These are phyloP conservation scores for Pythium insidiosum DNA, from an alignment of 352 stramenopile genomes.

Conservation along the genomic window DNA sequence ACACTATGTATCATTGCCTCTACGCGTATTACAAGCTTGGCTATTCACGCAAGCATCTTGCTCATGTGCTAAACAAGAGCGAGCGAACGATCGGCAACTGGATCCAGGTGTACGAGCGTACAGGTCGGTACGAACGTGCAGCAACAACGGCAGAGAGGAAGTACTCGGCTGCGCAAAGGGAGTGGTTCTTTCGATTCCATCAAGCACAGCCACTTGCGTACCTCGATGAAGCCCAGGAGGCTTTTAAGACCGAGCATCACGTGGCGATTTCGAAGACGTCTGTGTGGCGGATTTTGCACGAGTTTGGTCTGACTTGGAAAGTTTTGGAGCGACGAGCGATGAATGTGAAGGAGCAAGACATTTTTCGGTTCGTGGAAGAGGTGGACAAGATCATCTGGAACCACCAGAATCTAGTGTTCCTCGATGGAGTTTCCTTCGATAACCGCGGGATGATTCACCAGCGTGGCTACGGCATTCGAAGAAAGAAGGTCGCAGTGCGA, in stretches of 20 bases:
- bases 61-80: constrained; percentile 16
- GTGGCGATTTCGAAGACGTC: constrained; percentile 8
- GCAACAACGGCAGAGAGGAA: constrained; percentile 1
- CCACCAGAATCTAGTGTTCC: constrained; percentile 13
- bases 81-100: constrained; percentile 17
- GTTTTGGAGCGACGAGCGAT: constrained; percentile 16
- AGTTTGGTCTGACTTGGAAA: constrained; percentile 10
- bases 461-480: constrained; percentile 13
- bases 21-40: constrained; percentile 16
- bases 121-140: constrained; percentile 10
- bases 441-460: constrained; percentile 21
- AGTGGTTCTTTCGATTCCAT: background rate
- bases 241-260: background rate
- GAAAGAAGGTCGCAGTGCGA: constrained; percentile 13
- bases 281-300: constrained; percentile 10
- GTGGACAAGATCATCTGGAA: constrained; percentile 13
- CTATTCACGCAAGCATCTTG: constrained; percentile 8
- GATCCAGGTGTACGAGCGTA: constrained; percentile 11
- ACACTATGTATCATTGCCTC: constrained; percentile 16
- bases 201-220: background rate
- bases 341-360: constrained; percentile 18
- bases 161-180: constrained; percentile 7
- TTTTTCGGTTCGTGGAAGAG: constrained; percentile 20
- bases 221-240: background rate
- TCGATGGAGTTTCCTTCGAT: constrained; percentile 28